Evolutionary conservation across 2,329 filamentous ascomycete species (phyloP), one percentile per base, ranked within the genome.

Genomic region (Rosellinia necatrix): DNA sequence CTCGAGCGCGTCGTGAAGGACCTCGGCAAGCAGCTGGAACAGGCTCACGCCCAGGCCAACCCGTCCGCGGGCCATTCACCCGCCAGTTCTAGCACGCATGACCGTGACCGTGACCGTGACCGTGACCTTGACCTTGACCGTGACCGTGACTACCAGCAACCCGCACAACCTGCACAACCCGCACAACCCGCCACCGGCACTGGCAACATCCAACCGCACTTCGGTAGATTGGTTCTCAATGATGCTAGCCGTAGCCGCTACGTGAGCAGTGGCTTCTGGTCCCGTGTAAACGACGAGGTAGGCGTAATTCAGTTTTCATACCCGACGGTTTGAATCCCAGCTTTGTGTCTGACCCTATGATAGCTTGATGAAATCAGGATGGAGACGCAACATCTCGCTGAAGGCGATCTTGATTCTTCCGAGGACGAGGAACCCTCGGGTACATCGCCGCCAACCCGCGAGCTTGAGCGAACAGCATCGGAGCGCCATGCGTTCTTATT

Each of bases 211-310:
- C 73, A 76, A 22, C 72, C 72, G 15, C 70, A 75, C 10, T 78
- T 82, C 56, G 80, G 80, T 2, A 71, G 78, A 42, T 62, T 83
- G 34, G 75, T 82, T 2, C 63, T 81, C 2, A 70, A 75, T 24
- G 78, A 81, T 62, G 61, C 68, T 6, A 75, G 65, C 5, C 70
- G 67, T 10, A 78, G 73, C 32, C 75, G 76, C 12, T 83, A 83
- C 63, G 68, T 83, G 9, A 77, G 77, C 53, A 81, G 73, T 58
- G 76, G 76, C 12, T 83, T 84, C 61, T 84, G 81, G 81, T 80
- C 80, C 2, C 75, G 76, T 1, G 74, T 84, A n/a, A 79, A 77
- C 49, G 79, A 83, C 42, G 81, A 83, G 74, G 79, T 82, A 70
- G 38, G 71, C 10, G 8, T 6, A 13, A n/a, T 43, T 17, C 15